Conservation (phyloP, 2,329 filamentous ascomycete genomes). For the Sporothrix dimorphospora region DNA sequence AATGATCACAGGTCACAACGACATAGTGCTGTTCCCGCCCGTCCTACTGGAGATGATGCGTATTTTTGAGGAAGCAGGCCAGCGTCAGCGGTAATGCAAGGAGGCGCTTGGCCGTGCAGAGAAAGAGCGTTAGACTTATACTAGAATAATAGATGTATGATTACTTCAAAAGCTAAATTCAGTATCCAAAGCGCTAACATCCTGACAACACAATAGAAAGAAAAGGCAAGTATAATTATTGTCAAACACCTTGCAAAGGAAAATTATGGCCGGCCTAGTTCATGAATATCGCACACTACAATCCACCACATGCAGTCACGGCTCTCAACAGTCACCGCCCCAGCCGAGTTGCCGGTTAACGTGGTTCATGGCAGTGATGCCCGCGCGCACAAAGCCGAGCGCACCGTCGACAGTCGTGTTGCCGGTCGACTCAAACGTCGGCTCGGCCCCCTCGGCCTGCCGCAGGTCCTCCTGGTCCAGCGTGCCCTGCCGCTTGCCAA, state of each 20-base stretch:
- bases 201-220: not conserved
- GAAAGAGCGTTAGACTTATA: not conserved
- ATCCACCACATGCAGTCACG: not conserved
- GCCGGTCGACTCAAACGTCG: slow-evolving; percentile 43
- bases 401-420: slow-evolving; percentile 47
- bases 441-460: slow-evolving; percentile 46
- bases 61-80: slow-evolving; percentile 56
- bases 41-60: slow-evolving; percentile 67
- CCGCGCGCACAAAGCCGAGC: slow-evolving; percentile 50
- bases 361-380: slow-evolving; percentile 55
- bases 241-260: not conserved
- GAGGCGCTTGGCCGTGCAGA: not conserved
- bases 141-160: not conserved
- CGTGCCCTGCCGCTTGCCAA: slow-evolving; percentile 58
- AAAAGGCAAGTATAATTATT: not conserved
- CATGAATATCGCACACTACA: not conserved
- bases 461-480: slow-evolving; percentile 61
- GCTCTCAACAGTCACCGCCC: slow-evolving; percentile 44
- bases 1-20: slow-evolving; percentile 63
- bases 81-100: not conserved
- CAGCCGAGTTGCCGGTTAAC: slow-evolving; percentile 59
- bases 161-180: not conserved
- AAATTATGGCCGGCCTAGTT: not conserved
- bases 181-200: not conserved
- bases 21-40: slow-evolving; percentile 66